Percentiles rank a stretch among this genome's conserved stretches.
Conservation (phyloP, 345 rosid species). For the Mallotus nudiflorus region DNA sequence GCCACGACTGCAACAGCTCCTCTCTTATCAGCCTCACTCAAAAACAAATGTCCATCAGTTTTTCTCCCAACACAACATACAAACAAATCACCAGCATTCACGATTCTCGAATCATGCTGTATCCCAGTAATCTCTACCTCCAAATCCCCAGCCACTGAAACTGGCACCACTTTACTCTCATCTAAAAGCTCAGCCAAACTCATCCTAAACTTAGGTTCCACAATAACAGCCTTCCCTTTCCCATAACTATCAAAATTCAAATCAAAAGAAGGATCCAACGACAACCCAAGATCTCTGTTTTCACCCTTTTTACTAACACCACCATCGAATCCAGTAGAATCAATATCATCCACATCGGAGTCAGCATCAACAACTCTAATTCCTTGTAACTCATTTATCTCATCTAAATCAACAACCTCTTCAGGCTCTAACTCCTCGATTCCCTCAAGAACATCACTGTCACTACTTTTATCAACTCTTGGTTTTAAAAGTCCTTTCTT, state of each 20-base stretch:
- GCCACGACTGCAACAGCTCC: conserved; percentile 96
- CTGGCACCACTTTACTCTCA: conserved; percentile 83
- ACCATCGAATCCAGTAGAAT: conserved; percentile 29
- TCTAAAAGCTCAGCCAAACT: conserved; percentile 90
- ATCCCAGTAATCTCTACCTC: conserved; percentile 88
- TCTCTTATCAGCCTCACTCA: conserved; percentile 95
- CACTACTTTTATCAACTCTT: conserved; percentile 35
- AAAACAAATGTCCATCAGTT: conserved; percentile 63
- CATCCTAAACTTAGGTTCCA: conserved; percentile 76
- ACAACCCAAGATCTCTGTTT: conserved; percentile 24
- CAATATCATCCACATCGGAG: conserved; percentile 35
- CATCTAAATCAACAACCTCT: conserved; percentile 80
- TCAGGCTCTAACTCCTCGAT: conserved; percentile 67
- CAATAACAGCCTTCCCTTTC: conserved; percentile 50
- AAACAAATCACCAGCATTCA: conserved; percentile 85
- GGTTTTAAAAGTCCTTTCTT: conserved; percentile 67
- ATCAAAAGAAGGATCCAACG: conserved; percentile 58
- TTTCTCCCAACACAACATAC: conserved; percentile 76
- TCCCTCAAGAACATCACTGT: conserved; percentile 27
- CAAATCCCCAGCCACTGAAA: conserved; percentile 81
- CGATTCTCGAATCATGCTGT: conserved; percentile 83
- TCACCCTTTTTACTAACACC: conserved; percentile 27
- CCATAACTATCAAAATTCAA: conserved; percentile 73
- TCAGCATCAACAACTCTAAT: conserved; percentile 41
- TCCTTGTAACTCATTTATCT: conserved; percentile 65